Evolutionary conservation across 768 basidiomycete genomes (phyloP).

Genomic region (Boletus rufocinnamomeus): DNA sequence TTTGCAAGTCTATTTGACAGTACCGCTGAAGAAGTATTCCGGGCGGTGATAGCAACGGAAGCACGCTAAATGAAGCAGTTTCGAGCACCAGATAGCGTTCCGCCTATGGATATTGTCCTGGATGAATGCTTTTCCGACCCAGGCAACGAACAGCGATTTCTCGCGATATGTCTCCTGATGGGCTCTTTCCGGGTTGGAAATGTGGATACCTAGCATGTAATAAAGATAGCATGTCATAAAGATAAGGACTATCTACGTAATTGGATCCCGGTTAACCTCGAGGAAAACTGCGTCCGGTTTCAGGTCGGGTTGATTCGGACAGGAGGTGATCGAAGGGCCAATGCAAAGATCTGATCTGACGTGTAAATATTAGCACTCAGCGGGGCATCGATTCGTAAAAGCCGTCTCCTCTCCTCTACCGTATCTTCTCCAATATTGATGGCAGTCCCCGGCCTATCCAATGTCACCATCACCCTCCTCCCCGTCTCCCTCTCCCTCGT

Average conservation of each 20-base stretch:
- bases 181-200: too few relatives aligned
- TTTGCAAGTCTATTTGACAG: background rate
- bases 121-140: too few relatives aligned
- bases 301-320: slow-evolving; percentile 4
- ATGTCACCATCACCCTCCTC: slow-evolving; percentile 67
- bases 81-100: background rate
- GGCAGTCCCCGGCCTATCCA: slow-evolving; percentile 28
- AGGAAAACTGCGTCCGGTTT: background rate
- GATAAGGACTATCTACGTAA: slow-evolving; percentile 6
- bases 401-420: slow-evolving; percentile 13
- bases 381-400: background rate
- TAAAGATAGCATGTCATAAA: too few relatives aligned
- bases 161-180: too few relatives aligned
- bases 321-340: background rate
- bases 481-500: slow-evolving; percentile 72
- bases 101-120: too few relatives aligned
- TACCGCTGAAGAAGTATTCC: background rate
- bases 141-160: background rate
- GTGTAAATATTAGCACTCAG: slow-evolving; percentile 17
- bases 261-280: background rate
- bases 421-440: slow-evolving; percentile 23
- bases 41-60: background rate
- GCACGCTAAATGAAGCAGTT: too few relatives aligned
- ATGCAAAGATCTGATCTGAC: slow-evolving; percentile 13
- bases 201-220: background rate